These are phyloP conservation scores for Candida ortonii DNA, from an alignment of 805 yeast genomes.

Conservation along the genomic window DNA sequence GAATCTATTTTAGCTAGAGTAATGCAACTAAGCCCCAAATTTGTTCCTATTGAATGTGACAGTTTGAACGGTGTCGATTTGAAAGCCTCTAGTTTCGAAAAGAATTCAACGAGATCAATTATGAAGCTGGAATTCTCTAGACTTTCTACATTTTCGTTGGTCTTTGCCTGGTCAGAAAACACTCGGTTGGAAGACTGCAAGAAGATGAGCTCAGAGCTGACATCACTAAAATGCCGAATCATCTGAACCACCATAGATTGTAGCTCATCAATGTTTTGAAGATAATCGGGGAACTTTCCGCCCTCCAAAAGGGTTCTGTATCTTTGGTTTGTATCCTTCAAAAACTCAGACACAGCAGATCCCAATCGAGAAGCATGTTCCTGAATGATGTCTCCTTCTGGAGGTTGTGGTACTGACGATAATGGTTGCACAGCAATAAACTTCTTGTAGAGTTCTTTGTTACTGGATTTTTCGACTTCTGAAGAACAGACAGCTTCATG, in stretches of 20 bases:
- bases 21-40: constrained; percentile 15
- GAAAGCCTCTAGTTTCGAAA: constrained; percentile 13
- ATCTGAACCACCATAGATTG: constrained; percentile 36
- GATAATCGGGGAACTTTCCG: constrained; percentile 1
- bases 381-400: constrained; percentile 24
- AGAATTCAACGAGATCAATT: constrained; percentile 5
- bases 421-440: too few species aligned
- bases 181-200: constrained; percentile 7
- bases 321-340: neutral
- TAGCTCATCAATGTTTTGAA: constrained; percentile 29
- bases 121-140: constrained; percentile 5
- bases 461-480: too few species aligned
- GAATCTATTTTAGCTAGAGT: constrained; percentile 5
- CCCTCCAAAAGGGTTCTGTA: constrained; percentile 6
- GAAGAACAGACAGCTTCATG: too few species aligned
- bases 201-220: constrained; percentile 17
- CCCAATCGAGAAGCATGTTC: constrained; percentile 26
- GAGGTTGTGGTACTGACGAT: too few species aligned
- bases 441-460: too few species aligned
- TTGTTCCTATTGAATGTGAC: constrained; percentile 5
- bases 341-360: constrained; percentile 2
- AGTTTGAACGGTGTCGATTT: constrained; percentile 2
- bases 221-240: constrained; percentile 20
- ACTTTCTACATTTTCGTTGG: neutral
- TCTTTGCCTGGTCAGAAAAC: constrained; percentile 13